Conservation (phyloP, 345 rosid genomes). For the Eucalyptus tenuipes region DNA sequence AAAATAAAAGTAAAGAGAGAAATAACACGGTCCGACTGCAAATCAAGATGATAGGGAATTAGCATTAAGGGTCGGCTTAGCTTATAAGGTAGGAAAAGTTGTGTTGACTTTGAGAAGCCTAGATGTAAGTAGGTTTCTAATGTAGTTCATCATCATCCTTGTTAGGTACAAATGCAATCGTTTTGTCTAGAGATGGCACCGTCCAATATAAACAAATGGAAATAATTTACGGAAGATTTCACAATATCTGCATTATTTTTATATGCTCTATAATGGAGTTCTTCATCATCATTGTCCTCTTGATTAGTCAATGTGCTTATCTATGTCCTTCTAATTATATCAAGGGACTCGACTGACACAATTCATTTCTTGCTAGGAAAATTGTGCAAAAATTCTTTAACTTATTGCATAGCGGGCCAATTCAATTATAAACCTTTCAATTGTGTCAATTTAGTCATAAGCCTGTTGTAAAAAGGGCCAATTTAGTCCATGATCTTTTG, state of each 20-base stretch:
- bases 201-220: neutral
- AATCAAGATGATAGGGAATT: rapidly evolving
- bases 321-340: neutral
- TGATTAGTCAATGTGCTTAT: neutral
- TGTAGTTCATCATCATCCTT: too few relatives aligned
- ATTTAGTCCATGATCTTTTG: rapidly evolving
- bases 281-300: neutral
- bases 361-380: neutral
- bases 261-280: neutral
- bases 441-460: neutral
- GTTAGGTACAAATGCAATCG: too few relatives aligned
- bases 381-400: neutral
- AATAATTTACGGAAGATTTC: neutral
- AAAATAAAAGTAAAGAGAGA: neutral
- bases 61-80: neutral
- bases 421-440: rapidly evolving
- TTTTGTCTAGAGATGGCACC: neutral
- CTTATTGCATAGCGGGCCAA: neutral
- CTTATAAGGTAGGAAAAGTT: neutral
- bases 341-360: neutral
- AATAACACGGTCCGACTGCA: neutral
- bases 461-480: rapidly evolving
- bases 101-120: neutral
- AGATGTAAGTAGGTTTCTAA: neutral
- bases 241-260: neutral